phyloP scores from a whole-genome alignment of 2,329 filamentous ascomycete species.

The Trichophyton verrucosum region DNA sequence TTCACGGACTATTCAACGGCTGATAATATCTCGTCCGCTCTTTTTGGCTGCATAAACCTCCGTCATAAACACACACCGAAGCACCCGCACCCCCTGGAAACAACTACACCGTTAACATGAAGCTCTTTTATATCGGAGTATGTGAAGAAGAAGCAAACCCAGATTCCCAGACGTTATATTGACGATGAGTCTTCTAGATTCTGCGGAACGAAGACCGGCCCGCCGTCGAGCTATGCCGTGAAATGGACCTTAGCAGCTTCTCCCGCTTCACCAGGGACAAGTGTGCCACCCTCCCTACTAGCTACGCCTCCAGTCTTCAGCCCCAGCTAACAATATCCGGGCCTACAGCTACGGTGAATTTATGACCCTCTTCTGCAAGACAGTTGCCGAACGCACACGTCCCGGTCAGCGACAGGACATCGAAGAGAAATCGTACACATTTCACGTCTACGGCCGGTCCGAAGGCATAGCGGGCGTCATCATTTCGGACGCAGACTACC shows the following conservation, averaged over 20 bases:
- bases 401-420: constrained; percentile 65
- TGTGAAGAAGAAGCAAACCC: constrained; percentile 19
- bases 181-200: constrained; percentile 42
- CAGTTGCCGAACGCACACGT: constrained; percentile 71
- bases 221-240: constrained; percentile 61
- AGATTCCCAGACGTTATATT: neutral
- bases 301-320: too few relatives aligned
- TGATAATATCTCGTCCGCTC: neutral
- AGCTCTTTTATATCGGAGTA: constrained; percentile 81
- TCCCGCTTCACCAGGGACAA: constrained; percentile 65
- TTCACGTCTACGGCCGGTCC: constrained; percentile 65
- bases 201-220: constrained; percentile 68
- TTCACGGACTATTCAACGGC: too few relatives aligned
- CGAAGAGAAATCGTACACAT: constrained; percentile 34
- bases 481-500: constrained; percentile 46
- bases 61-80: neutral
- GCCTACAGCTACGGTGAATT: constrained; percentile 47
- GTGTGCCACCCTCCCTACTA: constrained; percentile 31
- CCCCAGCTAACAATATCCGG: constrained; percentile 4
- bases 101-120: constrained; percentile 47
- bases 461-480: constrained; percentile 65
- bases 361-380: constrained; percentile 77
- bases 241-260: constrained; percentile 66
- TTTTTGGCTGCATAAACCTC: neutral
- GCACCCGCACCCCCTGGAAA: neutral